Conservation (phyloP, 257 asterid species). For the Salvia hispanica region DNA sequence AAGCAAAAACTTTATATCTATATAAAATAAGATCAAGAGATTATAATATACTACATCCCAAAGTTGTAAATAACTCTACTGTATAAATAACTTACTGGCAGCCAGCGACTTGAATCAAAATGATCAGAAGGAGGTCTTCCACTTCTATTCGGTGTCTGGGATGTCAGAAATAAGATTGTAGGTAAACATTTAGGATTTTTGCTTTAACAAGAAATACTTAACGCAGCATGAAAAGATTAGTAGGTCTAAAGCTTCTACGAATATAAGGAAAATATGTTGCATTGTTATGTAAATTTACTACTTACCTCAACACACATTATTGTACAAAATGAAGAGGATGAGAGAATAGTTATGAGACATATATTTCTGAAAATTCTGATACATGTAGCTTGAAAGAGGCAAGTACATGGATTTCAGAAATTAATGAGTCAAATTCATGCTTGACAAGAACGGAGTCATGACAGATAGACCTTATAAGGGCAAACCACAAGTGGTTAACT, state of each 20-base stretch:
- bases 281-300: slow-evolving; percentile 10
- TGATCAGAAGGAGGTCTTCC: slow-evolving; percentile 88
- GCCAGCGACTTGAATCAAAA: slow-evolving; percentile 89
- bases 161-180: slow-evolving; percentile 31
- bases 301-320: slow-evolving; percentile 6
- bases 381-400: slow-evolving; percentile 20
- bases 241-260: slow-evolving; percentile 13
- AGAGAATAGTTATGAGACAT: neutral
- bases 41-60: slow-evolving; percentile 5
- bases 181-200: slow-evolving; percentile 21
- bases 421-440: slow-evolving; percentile 18
- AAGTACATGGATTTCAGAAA: slow-evolving; percentile 19
- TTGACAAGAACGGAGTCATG: slow-evolving; percentile 13
- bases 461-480: slow-evolving; percentile 1
- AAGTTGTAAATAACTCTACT: slow-evolving; percentile 25
- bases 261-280: slow-evolving; percentile 16
- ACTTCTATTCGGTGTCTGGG: slow-evolving; percentile 80
- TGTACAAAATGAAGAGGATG: slow-evolving; percentile 8
- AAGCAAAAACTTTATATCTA: slow-evolving; percentile 5
- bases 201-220: slow-evolving; percentile 8
- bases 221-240: slow-evolving; percentile 15
- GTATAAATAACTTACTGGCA: slow-evolving; percentile 57
- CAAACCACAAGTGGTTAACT: slow-evolving; percentile 13
- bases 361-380: slow-evolving; percentile 25
- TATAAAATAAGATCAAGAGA: slow-evolving; percentile 21